Evolutionary conservation across 2,329 filamentous ascomycete species (phyloP).

Genomic region (Mycosphaerella sp.): DNA sequence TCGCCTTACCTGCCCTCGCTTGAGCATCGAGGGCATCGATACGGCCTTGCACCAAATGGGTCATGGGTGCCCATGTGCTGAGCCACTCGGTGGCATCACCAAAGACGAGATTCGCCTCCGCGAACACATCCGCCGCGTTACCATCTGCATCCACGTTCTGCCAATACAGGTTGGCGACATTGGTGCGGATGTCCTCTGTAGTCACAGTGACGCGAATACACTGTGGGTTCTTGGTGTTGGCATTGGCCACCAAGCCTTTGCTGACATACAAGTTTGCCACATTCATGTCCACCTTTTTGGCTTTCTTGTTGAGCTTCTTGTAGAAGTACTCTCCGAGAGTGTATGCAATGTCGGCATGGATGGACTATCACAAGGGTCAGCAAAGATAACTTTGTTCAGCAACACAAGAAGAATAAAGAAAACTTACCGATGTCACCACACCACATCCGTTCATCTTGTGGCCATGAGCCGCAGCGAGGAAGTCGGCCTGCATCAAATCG

Average conservation of each 20-base stretch:
- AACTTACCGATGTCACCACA: conserved; percentile 40
- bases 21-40: conserved; percentile 27
- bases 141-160: conserved; percentile 9
- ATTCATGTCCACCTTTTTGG: conserved; percentile 28
- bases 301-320: conserved; percentile 1
- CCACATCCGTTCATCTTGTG: conserved; percentile 38
- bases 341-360: conserved; percentile 35
- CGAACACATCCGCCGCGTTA: conserved; percentile 15
- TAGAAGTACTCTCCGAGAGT: conserved; percentile 30
- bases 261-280: conserved; percentile 37
- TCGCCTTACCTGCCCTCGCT: conserved; percentile 26
- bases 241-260: conserved; percentile 21
- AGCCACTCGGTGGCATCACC: conserved; percentile 26
- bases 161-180: conserved; percentile 2
- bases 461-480: conserved; percentile 37
- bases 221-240: conserved; percentile 1
- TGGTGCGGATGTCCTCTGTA: conserved; percentile 1
- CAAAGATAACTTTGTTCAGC: neutral
- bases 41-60: conserved; percentile 27
- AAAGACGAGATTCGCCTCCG: conserved; percentile 22
- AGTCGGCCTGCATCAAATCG: conserved; percentile 29
- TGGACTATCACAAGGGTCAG: conserved; percentile 32
- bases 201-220: conserved; percentile 6
- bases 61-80: conserved; percentile 22
- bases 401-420: conserved; percentile 12